Evolutionary conservation across 2,329 filamentous ascomycete species (phyloP), one percentile per base, ranked within the genome.

Genomic region (Metarhizium humberi): DNA sequence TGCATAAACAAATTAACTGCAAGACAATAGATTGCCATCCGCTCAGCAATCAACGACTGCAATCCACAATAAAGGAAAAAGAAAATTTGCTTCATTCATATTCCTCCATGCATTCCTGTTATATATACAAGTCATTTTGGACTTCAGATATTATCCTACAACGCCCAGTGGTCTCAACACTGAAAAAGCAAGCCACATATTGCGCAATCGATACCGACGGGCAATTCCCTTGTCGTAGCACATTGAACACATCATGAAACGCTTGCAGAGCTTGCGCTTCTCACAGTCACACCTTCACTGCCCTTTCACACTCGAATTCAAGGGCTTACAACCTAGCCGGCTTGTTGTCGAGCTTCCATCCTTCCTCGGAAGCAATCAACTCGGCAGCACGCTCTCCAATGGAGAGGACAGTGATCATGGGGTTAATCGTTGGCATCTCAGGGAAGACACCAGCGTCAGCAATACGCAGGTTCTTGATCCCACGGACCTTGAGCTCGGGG

Each of bases 361-460:
- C 87, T 61, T 90, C 84, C 67, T 85, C 78, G 34, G 86, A 86
- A 67, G 71, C 71, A 58, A 96, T 86, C 69, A 96, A 71, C 78
- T 96, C 91, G 0, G 91, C 91, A 6, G 84, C 86, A 56, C 88
- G 80, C 81, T 96, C 91, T 7, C 88, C 91, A 64, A 95, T 82
- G 53, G 83, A 86, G 66, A 95, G 71, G 5, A 95, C 90, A 1
- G 90, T 96, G 66, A 95, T 75, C 91, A 95, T 94, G 57, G 89
- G 90, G 75, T 95, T 95, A 69, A 94, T 87, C 54, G 81, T 87
- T 49, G 88, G 79, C 83, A 95, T 95, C 58, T 87, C 87, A 0
- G 90, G 91, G 77, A 95, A 95, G 52, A 95, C 82, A 64, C 90
- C 89, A 0, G 90, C 90, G 69, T 95, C 90, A 1, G 89, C 89